Evolutionary conservation across 2,329 filamentous ascomycete genomes (phyloP).

Genomic region (Sclerotinia trifoliorum): DNA sequence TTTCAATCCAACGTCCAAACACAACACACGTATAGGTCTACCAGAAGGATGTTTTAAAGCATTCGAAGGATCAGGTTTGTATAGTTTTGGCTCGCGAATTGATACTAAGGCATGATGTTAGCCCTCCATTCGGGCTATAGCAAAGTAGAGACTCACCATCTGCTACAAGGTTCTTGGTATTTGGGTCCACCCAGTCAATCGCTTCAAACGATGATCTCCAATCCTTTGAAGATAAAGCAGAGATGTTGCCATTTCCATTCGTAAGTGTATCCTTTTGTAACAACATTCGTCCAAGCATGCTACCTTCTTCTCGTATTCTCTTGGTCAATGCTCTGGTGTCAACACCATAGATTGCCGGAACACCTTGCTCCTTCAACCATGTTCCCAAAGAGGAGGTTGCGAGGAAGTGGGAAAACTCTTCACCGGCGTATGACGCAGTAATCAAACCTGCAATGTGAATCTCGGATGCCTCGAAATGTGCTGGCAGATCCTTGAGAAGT

Average conservation of each 20-base stretch:
- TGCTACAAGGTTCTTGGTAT: constrained; percentile 86
- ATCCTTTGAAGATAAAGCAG: constrained; percentile 43
- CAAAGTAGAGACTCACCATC: constrained; percentile 68
- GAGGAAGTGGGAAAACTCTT: constrained; percentile 93
- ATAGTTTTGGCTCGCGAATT: constrained; percentile 80
- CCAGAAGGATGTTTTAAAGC: constrained; percentile 86
- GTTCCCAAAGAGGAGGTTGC: constrained; percentile 85
- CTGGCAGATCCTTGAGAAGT: constrained; percentile 80
- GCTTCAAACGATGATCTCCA: constrained; percentile 66
- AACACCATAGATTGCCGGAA: constrained; percentile 92
- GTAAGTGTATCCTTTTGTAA: constrained; percentile 59
- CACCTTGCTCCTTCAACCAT: constrained; percentile 94
- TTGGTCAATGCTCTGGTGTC: constrained; percentile 94
- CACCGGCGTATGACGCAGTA: constrained; percentile 86
- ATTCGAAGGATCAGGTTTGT: constrained; percentile 68
- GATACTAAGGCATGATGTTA: constrained; percentile 66
- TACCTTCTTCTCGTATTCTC: constrained; percentile 88
- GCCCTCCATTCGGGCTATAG: constrained; percentile 38
- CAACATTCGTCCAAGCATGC: constrained; percentile 91
- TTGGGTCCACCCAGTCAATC: constrained; percentile 88
- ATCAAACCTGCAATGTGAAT: constrained; percentile 95
- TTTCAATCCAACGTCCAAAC: constrained; percentile 96
- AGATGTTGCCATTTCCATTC: constrained; percentile 46
- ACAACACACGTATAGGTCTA: constrained; percentile 81
- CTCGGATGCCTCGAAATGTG: constrained; percentile 86